Evolutionary conservation across 176 grass and related monocot species (phyloP).

Genomic region (Chrysopogon serrulatus): DNA sequence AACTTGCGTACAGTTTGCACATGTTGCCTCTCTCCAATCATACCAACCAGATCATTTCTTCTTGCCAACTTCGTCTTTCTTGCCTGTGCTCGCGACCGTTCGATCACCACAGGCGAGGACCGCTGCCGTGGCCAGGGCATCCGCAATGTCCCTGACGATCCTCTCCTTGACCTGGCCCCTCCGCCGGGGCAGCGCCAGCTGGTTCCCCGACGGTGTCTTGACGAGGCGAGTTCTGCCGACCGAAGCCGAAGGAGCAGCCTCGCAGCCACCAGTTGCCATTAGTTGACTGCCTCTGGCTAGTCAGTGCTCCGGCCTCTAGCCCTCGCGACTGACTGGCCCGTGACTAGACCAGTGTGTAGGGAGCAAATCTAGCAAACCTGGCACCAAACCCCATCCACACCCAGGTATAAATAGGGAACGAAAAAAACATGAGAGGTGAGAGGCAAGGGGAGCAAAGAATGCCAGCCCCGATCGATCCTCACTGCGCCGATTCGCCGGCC

Average conservation of each 20-base stretch:
- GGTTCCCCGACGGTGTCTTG: constrained; percentile 49
- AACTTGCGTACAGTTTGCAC: too few species aligned
- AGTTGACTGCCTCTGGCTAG: not conserved
- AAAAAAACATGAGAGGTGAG: not conserved
- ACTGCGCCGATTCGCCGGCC: not conserved
- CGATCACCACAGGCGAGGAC: not conserved
- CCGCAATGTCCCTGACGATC: constrained; percentile 37
- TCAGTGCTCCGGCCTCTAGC: not conserved
- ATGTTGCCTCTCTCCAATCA: too few species aligned
- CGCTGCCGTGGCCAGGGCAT: constrained; percentile 1
- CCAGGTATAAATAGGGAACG: not conserved
- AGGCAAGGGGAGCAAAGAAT: not conserved
- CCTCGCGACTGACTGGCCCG: not conserved
- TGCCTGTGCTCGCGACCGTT: not conserved
- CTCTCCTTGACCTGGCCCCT: constrained; percentile 68
- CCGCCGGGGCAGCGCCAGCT: constrained; percentile 50
- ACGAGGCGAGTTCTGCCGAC: not conserved
- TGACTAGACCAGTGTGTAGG: not conserved
- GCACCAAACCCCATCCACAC: not conserved
- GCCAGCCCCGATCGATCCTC: not conserved
- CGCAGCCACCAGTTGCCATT: constrained; percentile 11
- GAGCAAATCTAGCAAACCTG: not conserved
- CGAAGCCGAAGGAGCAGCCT: not conserved
- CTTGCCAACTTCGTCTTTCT: not conserved
- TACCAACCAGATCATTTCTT: too few species aligned